These are phyloP conservation scores for Asterella californica DNA, from an alignment of 225 moss, liverwort and hornwort species.

Conservation along the genomic window DNA sequence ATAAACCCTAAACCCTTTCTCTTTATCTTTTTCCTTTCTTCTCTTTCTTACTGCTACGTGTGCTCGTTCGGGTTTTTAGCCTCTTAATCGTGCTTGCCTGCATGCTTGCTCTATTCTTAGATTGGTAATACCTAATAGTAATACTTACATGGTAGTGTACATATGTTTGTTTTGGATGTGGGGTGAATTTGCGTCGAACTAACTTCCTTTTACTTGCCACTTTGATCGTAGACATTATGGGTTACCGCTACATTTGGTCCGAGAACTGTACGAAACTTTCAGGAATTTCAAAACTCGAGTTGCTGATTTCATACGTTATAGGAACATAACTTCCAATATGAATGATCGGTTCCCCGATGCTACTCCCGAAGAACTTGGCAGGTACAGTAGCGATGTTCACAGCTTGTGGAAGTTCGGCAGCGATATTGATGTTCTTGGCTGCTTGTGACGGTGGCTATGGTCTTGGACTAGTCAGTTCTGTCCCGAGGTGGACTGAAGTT, in stretches of 20 bases:
- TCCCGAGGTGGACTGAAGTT: not conserved
- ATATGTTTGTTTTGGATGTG: no score
- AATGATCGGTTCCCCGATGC: constrained; percentile 99
- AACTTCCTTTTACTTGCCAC: not conserved
- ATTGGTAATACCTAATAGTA: not conserved
- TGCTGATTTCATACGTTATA: constrained; percentile 93
- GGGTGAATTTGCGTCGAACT: not conserved
- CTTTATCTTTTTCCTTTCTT: no score
- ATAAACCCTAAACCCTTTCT: no score
- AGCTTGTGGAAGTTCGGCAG: not conserved
- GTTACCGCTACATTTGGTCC: constrained; percentile 90
- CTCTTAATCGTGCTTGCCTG: not conserved
- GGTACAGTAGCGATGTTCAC: constrained; percentile 37
- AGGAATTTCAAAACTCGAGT: constrained; percentile 97
- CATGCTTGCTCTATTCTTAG: not conserved
- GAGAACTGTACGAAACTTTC: constrained; percentile 98
- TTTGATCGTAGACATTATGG: constrained; percentile 74
- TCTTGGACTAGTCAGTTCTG: no score
- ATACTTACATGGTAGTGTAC: no score
- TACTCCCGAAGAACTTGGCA: constrained; percentile 88
- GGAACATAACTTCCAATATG: constrained; percentile 98
- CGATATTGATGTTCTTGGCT: not conserved
- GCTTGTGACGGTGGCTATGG: not conserved
- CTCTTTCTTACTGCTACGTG: no score
- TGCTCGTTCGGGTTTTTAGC: no score